Evolutionary conservation across 2,329 filamentous ascomycete genomes (phyloP), one percentile per base, ranked within the genome.

Genomic region (Tolypocladium amazonense): DNA sequence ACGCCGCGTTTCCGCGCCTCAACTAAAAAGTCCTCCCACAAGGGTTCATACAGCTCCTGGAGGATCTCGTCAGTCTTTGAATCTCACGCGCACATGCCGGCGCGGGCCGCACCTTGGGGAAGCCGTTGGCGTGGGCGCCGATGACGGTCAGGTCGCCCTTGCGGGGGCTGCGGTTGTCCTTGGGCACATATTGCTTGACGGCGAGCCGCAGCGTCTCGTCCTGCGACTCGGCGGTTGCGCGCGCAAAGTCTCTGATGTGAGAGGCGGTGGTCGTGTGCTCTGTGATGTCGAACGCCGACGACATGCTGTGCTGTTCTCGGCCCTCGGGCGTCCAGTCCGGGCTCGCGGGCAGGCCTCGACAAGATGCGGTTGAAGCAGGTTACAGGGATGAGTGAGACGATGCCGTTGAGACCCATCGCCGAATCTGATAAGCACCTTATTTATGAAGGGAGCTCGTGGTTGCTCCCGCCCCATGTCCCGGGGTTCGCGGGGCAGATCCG

Each of bases 41-140:
- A 77, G 0, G 93, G 89, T 68, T 97, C 92, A 70, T 97, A 97
- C 2, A 97, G 75, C 78, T 97, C 93, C 88, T 92, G 59, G 18
- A 6, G 27, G 12, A 18, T 12, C 18, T 3, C 20, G 20, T 39
- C 3, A 27, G 43, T 25, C 18, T 33, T 1, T 9, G 7, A 4
- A 12, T 35, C 25, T 2, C 47, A 5, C 2, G 14, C 11, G 47
- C 8, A 20, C 25, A 25, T n/a, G 43, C n/a, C n/a, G n/a, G n/a
- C n/a, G n/a, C n/a, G n/a, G n/a, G n/a, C 7, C 54, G 30, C 33
- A 89, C 89, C 81, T 97, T 97, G 14, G 90, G 89, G 65, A 97
- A 96, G 14, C 88, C 93, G 76, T 97, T 97, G 56, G 91, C 93
- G 75, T 97, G 92, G 5, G 88, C 88, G 14, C 83, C 91, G 59